A percentile compares a stretch with the other conserved stretches of the same genome.
Evolutionary conservation across 495 filamentous ascomycete genomes (phyloP).

Genomic region (Elaphomyces granulatus): DNA sequence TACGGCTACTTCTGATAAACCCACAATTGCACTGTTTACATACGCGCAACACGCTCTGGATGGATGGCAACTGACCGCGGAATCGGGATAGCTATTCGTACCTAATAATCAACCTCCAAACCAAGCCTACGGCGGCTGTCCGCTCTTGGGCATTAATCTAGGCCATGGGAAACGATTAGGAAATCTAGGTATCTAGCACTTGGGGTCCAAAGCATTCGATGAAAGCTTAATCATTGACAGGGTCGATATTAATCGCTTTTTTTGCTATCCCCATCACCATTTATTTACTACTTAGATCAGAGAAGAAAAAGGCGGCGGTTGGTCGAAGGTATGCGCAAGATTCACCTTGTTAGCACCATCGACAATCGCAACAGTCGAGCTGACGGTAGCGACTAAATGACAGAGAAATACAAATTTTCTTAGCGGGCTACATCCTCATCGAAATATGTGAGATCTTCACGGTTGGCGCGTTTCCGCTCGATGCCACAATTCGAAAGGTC

Average conservation of each 20-base stretch:
- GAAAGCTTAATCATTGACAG: constrained; percentile 26
- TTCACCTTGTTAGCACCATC: no score
- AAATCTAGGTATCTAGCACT: constrained; percentile 64
- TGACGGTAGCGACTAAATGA: background rate
- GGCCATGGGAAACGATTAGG: constrained; percentile 48
- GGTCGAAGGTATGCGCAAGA: constrained; percentile 57
- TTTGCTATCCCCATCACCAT: constrained; percentile 55
- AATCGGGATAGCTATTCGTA: constrained; percentile 35
- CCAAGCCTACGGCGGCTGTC: constrained; percentile 47
- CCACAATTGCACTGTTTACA: background rate
- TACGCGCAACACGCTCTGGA: background rate
- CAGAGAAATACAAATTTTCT: constrained; percentile 94
- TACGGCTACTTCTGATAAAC: constrained; percentile 38
- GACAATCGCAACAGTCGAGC: no score
- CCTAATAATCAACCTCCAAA: constrained; percentile 32
- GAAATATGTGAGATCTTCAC: constrained; percentile 95
- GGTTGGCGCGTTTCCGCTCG: constrained; percentile 72
- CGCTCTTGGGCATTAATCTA: constrained; percentile 57
- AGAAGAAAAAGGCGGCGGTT: constrained; percentile 86
- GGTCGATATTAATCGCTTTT: constrained; percentile 77
- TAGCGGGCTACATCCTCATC: constrained; percentile 75
- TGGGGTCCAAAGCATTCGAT: background rate
- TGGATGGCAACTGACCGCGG: background rate
- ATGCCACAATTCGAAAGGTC: constrained; percentile 43
- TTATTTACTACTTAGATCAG: constrained; percentile 63